Percentiles rank a stretch among this genome's conserved stretches.
Conservation (phyloP, 2,329 filamentous ascomycete genomes). For the Phyllosticta ampelicida region DNA sequence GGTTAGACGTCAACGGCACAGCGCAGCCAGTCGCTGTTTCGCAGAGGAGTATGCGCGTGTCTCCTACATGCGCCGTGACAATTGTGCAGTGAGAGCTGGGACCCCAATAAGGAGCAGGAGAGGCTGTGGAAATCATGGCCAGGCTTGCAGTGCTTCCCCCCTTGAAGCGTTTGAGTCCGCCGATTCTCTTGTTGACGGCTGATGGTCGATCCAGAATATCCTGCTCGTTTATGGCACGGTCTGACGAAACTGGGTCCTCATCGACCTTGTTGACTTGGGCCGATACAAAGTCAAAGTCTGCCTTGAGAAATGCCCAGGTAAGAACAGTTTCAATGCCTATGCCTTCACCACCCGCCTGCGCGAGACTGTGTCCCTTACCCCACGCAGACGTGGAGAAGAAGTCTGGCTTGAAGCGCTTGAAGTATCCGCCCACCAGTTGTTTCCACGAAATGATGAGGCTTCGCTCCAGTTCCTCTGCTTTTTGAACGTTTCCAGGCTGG, state of each 20-base stretch:
- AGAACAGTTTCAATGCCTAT: constrained; percentile 67
- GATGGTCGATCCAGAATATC: constrained; percentile 65
- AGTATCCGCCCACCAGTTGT: constrained; percentile 84
- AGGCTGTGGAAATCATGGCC: constrained; percentile 84
- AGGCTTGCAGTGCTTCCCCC: constrained; percentile 89
- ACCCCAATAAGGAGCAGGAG: constrained; percentile 89
- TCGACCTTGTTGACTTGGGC: constrained; percentile 76
- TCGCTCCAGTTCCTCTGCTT: constrained; percentile 58
- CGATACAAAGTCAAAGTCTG: constrained; percentile 87
- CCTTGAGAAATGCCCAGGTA: constrained; percentile 85
- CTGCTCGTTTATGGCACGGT: constrained; percentile 71
- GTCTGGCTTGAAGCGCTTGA: constrained; percentile 75
- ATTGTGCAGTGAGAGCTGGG: constrained; percentile 75
- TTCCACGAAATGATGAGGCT: constrained; percentile 68
- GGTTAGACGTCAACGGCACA: constrained; percentile 75
- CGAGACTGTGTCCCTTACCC: constrained; percentile 22
- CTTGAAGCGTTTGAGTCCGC: constrained; percentile 69
- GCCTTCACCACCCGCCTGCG: constrained; percentile 25
- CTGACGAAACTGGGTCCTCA: constrained; percentile 55
- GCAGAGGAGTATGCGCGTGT: constrained; percentile 84
- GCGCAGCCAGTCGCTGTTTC: constrained; percentile 72
- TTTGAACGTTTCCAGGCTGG: constrained; percentile 41
- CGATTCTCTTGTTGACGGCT: constrained; percentile 45
- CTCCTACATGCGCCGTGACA: constrained; percentile 81
- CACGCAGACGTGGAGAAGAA: constrained; percentile 50